Evolutionary conservation across 352 stramenopile species (phyloP), one percentile per base, ranked within the genome.

Genomic region (Pythium periplocum): DNA sequence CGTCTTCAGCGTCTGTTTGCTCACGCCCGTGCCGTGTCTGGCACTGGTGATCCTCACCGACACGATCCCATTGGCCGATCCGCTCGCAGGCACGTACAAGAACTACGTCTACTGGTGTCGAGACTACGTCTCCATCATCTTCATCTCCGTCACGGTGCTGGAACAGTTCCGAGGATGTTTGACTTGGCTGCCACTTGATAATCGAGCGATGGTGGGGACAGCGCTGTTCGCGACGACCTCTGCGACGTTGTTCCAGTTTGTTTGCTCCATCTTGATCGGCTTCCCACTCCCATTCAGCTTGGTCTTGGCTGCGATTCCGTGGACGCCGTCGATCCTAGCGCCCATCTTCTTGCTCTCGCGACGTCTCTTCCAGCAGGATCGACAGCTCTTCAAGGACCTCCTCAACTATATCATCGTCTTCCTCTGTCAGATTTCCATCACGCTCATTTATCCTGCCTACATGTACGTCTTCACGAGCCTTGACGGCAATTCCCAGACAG

Each of bases 241-340:
- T n/a, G 38, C 7, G 7, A 12, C 12, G 38, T 8, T 8, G 38
- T 31, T 30, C 9, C 43, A 48, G 43, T 48, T 48, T 30, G 43
- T 48, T 30, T 48, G 43, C 17, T 11, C 43, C 9, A 11, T 48
- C 43, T 48, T 11, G 43, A 48, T 48, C 43, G 43, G 43, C 43
- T 48, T 48, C 43, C 43, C 43, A 48, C 17, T 48, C 9, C 43
- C 43, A 30, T 48, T 48, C 17, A 30, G 43, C 9, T 58, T 75
- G 2, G 48, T 71, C 4, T 40, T 75, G 26, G 62, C 50, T 0
- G 67, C 60, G 4, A 39, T 46, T 1, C 60, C 68, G 38, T 60
- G 57, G 4, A 60, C 64, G 45, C 59, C 65, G 44, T 51, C 62
- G 38, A 33, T 72, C 35, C 44, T 43, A 12, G 7, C 12, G 7